Evolutionary conservation across 192 early-diverging fungal species (phyloP).

Genomic region (Oehlia diaphana): DNA sequence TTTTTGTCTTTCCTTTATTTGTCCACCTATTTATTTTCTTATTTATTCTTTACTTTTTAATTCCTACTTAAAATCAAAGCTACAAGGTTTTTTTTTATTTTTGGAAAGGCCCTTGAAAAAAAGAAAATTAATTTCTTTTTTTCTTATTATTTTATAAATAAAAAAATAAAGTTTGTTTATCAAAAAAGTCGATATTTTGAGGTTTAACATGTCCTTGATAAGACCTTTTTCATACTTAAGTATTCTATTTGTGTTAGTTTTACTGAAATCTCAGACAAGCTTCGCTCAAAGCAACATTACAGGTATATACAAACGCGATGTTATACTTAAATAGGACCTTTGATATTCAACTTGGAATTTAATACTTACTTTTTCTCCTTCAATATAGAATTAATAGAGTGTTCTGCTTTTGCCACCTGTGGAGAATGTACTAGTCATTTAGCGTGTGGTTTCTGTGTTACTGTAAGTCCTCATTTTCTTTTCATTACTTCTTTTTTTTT

Average conservation of each 20-base stretch:
- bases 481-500: not conserved
- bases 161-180: not conserved
- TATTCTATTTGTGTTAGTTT: not conserved
- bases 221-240: not conserved
- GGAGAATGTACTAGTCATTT: constrained; percentile 26
- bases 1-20: no score
- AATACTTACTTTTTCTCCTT: not conserved
- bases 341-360: not conserved
- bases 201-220: not conserved
- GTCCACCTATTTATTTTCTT: no score
- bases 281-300: constrained; percentile 14
- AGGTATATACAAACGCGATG: not conserved
- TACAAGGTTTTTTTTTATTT: not conserved
- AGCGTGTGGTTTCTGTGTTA: constrained; percentile 27
- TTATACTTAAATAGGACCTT: not conserved
- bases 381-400: constrained; percentile 17
- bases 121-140: not conserved
- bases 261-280: not conserved
- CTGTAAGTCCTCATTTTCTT: not conserved
- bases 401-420: not conserved
- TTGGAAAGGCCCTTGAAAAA: not conserved
- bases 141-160: not conserved
- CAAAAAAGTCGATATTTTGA: no score
- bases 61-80: no score
- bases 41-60: no score